These are phyloP conservation scores for Voacanga thouarsii DNA, from an alignment of 257 asterid genomes.

Conservation along the genomic window DNA sequence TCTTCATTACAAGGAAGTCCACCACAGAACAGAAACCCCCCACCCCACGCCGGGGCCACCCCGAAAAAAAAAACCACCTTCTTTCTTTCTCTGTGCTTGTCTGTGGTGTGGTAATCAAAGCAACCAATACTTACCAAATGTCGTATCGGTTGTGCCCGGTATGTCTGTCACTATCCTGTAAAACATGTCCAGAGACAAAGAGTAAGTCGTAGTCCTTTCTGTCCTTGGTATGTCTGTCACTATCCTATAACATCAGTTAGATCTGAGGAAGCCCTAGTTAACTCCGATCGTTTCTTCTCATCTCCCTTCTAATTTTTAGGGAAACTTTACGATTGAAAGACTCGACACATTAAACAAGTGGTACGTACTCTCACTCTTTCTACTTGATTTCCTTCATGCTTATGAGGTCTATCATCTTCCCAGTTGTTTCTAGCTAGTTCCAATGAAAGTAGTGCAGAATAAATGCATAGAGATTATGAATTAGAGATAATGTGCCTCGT, in stretches of 20 bases:
- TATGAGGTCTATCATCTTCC: not conserved
- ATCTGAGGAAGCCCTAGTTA: constrained; percentile 7
- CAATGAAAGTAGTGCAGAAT: no score
- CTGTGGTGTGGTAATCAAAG: not conserved
- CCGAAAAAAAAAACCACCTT: no score
- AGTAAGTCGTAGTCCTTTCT: not conserved
- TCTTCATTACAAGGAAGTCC: not conserved
- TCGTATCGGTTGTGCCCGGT: constrained; percentile 83
- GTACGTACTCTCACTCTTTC: not conserved
- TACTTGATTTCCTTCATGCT: not conserved
- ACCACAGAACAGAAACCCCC: not conserved
- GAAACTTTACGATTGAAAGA: no score
- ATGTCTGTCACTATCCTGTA: constrained; percentile 85
- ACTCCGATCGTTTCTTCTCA: not conserved
- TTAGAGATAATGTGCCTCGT: no score
- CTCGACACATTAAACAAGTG: no score
- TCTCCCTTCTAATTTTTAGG: not conserved
- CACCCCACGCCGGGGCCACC: no score
- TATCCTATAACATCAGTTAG: not conserved
- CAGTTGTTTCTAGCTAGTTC: not conserved
- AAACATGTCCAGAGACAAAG: not conserved
- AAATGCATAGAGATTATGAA: no score
- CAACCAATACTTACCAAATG: constrained; percentile 58
- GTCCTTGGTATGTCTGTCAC: no score
- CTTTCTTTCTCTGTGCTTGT: not conserved